phyloP scores from a whole-genome alignment of 202 grass and related monocot genomes.

The Hordeum pubiflorum region DNA sequence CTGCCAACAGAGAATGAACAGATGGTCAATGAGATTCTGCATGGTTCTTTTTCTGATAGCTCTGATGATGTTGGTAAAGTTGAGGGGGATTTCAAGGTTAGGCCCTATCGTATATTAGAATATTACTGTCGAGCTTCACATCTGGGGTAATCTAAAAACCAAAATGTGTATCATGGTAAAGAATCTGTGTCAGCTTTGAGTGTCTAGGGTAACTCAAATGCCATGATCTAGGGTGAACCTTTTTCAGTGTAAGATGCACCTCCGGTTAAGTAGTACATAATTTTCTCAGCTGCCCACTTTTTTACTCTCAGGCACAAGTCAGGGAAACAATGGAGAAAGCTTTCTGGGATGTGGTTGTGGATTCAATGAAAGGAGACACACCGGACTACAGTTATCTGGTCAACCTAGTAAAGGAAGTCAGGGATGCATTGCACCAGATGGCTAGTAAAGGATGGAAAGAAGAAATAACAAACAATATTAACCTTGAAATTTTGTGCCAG shows the following conservation, averaged over 20 bases:
- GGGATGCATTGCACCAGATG: conserved; percentile 65
- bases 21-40: conserved; percentile 95
- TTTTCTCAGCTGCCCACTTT: not conserved
- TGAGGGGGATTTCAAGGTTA: conserved; percentile 62
- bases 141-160: conserved; percentile 2
- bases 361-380: conserved; percentile 60
- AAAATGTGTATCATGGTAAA: not conserved
- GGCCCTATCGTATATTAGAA: conserved; percentile 1
- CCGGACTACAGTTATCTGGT: conserved; percentile 74
- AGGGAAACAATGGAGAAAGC: conserved; percentile 87
- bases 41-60: conserved; percentile 47
- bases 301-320: conserved; percentile 46
- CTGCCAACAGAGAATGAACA: conserved; percentile 72
- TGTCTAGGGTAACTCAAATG: conserved; percentile 1
- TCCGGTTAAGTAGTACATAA: not conserved
- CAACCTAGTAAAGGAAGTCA: conserved; percentile 82
- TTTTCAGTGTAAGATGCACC: not conserved
- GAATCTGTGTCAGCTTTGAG: not conserved
- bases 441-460: conserved; percentile 64
- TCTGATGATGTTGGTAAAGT: conserved; percentile 30
- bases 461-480: conserved; percentile 66
- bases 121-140: not conserved
- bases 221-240: not conserved
- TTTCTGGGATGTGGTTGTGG: conserved; percentile 75
- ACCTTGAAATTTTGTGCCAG: conserved; percentile 79